Evolutionary conservation across 106 monocot genomes (phyloP).

Genomic region (Narthecium ossifragum): DNA sequence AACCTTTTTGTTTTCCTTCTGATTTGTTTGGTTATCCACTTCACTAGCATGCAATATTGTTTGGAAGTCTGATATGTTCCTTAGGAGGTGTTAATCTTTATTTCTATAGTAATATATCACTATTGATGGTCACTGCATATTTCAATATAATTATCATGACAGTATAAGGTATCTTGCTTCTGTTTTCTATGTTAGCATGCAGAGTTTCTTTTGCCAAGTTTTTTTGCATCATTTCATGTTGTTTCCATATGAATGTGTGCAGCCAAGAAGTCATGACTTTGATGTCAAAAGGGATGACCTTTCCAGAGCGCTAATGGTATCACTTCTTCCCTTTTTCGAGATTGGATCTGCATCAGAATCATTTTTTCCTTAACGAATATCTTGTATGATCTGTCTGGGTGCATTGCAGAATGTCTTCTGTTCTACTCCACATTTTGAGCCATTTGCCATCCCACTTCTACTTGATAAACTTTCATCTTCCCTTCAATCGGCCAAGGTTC

Average conservation of each 20-base stretch:
- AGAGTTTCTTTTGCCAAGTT: no score
- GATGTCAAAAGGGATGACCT: constrained; percentile 69
- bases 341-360: not conserved
- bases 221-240: no score
- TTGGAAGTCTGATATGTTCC: no score
- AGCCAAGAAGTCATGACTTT: constrained; percentile 49
- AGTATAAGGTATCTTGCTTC: no score
- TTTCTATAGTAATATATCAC: no score
- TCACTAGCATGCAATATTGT: no score
- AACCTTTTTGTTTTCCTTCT: no score
- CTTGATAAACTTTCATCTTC: constrained; percentile 94
- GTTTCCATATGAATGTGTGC: constrained; percentile 11
- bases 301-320: constrained; percentile 77
- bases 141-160: no score
- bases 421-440: constrained; percentile 80
- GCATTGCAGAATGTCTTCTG: constrained; percentile 63
- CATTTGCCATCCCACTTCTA: constrained; percentile 72
- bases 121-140: no score
- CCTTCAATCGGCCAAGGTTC: constrained; percentile 89
- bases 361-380: not conserved
- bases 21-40: no score
- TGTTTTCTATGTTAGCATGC: no score
- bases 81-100: no score
- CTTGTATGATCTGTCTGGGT: constrained; percentile 1
- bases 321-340: not conserved